Evolutionary conservation across 371 early-diverging fungal genomes (phyloP).

Genomic region (Umbelopsis sp.): DNA sequence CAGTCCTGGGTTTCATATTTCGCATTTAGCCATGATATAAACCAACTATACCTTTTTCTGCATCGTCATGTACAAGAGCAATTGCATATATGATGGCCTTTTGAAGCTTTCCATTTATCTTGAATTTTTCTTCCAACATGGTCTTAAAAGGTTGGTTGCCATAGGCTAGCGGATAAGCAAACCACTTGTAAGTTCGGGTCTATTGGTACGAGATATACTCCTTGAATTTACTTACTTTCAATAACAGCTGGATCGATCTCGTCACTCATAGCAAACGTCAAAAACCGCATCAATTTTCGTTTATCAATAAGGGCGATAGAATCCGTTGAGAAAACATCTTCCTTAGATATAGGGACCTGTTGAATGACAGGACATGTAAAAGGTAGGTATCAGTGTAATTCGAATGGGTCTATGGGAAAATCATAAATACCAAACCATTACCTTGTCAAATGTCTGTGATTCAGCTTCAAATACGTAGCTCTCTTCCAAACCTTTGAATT

Average conservation of each 20-base stretch:
- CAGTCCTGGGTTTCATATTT: not conserved
- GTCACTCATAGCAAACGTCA: conserved; percentile 69
- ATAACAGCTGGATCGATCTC: conserved; percentile 38
- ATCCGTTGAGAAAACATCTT: conserved; percentile 87
- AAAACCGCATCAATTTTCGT: conserved; percentile 86
- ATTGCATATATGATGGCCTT: conserved; percentile 76
- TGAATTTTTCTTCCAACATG: conserved; percentile 64
- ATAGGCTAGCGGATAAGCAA: conserved; percentile 33
- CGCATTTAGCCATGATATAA: not conserved
- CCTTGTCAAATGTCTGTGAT: conserved; percentile 41
- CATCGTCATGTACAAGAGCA: conserved; percentile 58
- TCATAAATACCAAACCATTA: not conserved
- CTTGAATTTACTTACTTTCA: conserved; percentile 26
- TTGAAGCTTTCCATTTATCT: conserved; percentile 66
- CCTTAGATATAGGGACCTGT: conserved; percentile 89
- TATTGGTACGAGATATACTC: not conserved
- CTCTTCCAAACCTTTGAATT: conserved; percentile 83
- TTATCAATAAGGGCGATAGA: conserved; percentile 81
- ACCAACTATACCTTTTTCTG: conserved; percentile 28
- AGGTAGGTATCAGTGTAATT: not conserved
- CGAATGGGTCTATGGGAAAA: too few relatives aligned
- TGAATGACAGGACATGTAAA: not conserved
- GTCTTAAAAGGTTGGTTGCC: conserved; percentile 45
- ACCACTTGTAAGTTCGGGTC: not conserved
- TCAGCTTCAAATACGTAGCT: conserved; percentile 59